Evolutionary conservation across 108 stramenopile genomes (phyloP), one percentile per base, ranked within the genome.

Genomic region (Skeletonema potamos): DNA sequence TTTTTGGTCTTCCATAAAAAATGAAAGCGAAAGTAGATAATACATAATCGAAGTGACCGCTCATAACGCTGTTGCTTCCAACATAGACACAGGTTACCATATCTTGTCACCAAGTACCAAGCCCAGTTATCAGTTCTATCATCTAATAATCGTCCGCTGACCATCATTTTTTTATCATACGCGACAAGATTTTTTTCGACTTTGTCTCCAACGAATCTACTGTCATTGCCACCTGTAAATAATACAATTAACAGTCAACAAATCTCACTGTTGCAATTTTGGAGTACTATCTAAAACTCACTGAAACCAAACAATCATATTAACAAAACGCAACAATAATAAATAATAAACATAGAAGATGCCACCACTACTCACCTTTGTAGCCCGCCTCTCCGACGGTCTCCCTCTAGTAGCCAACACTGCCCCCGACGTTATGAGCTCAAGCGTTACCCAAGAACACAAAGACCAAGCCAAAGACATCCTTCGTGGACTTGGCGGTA

Each of bases 331-430:
- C 43, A 44, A 17, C 43, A 44, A 44, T 5, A 44, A n/a, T 34
- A 34, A 4, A 34, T 7, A 34, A 34, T 20, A 66, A 46, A 73
- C 28, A 27, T 51, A 54, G 32, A 77, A 44, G 15, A 95, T 95
- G 94, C 94, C 94, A 26, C 93, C 93, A 12, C 81, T 93, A 43
- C 71, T 96, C 43, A 96, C 94, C 12, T 91, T 92, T 80, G 89
- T 96, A 10, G 91, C 94, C n/a, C 88, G 94, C 12, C 58, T 85
- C 6, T 86, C 88, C 11, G 94, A 96, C 72, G 90, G 90, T 22
- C 82, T 96, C 15, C 89, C 90, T 4, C 80, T 96, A 59, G 92
- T 96, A 33, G 90, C 94, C 5, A 86, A 81, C 29, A 79, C 77
- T 4, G 73, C 85, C 58, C 77, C 89, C 87, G 32, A 86, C 85